These are phyloP conservation scores for Rhodofomes roseus DNA, from an alignment of 1,284 basidiomycete genomes.

Conservation along the genomic window DNA sequence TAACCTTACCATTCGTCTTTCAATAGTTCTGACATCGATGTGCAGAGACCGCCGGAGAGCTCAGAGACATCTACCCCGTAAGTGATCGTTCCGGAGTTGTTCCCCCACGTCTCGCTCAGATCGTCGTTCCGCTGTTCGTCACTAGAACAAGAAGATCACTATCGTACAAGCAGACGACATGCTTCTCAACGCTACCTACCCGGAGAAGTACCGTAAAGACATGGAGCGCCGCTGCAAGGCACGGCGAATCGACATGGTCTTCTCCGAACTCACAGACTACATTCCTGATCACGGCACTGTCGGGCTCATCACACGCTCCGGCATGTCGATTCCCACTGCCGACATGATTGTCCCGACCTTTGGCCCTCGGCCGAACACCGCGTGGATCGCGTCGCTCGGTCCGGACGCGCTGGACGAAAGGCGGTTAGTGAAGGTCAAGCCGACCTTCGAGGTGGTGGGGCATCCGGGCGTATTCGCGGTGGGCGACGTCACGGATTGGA, in stretches of 20 bases:
- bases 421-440: slow-evolving; percentile 44
- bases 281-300: slow-evolving; percentile 27
- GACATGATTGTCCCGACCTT: slow-evolving; percentile 58
- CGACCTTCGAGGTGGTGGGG: slow-evolving; percentile 47
- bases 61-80: slow-evolving; percentile 27
- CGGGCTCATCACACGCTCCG: slow-evolving; percentile 48
- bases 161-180: slow-evolving; percentile 53
- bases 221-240: slow-evolving; percentile 38
- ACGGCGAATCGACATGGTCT: slow-evolving; percentile 49
- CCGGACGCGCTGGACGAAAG: slow-evolving; percentile 36
- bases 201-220: slow-evolving; percentile 49
- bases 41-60: slow-evolving; percentile 55
- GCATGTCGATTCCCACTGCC: slow-evolving; percentile 43
- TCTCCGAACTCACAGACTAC: slow-evolving; percentile 52
- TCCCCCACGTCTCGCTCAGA: neutral
- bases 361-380: slow-evolving; percentile 49
- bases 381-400: slow-evolving; percentile 42
- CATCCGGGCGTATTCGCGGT: slow-evolving; percentile 52
- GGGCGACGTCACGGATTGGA: slow-evolving; percentile 57
- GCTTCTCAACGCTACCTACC: slow-evolving; percentile 58
- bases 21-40: neutral
- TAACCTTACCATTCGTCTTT: neutral
- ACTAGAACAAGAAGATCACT: slow-evolving; percentile 56
- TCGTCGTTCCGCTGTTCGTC: neutral
- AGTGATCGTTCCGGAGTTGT: slow-evolving; percentile 26